Evolutionary conservation across 345 rosid genomes (phyloP).

Genomic region (Moricandia arvensis): DNA sequence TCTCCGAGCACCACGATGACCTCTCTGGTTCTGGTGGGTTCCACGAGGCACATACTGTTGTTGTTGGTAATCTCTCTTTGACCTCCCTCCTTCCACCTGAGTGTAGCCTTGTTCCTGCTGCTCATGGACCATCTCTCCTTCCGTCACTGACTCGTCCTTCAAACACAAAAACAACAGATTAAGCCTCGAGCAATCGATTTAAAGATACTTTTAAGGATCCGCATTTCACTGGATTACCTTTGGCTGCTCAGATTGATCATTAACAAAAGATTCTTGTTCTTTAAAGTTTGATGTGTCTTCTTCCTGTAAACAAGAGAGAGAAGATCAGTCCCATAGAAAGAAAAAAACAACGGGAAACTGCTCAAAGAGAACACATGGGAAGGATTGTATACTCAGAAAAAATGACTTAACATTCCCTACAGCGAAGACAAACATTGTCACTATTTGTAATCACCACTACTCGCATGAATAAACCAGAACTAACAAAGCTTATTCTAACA

Average conservation of each 20-base stretch:
- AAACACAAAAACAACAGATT: neutral
- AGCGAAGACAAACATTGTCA: neutral
- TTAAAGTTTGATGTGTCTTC: conserved; percentile 41
- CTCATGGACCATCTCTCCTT: conserved; percentile 43
- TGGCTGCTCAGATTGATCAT: conserved; percentile 42
- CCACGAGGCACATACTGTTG: conserved; percentile 56
- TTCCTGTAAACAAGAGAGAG: conserved; percentile 37
- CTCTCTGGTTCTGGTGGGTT: conserved; percentile 61
- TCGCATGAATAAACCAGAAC: neutral
- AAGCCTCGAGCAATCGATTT: neutral
- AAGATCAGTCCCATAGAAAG: neutral
- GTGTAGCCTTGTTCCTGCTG: conserved; percentile 48
- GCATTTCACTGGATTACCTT: conserved; percentile 39
- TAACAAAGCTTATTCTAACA: too few species aligned
- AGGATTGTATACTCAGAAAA: neutral
- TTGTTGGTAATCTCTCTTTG: conserved; percentile 27
- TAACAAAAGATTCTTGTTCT: conserved; percentile 45
- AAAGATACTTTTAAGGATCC: neutral
- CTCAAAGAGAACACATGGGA: neutral
- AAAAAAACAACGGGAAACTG: neutral
- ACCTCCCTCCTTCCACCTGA: conserved; percentile 42
- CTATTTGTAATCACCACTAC: neutral
- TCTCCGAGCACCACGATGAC: conserved; percentile 41
- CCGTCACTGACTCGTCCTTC: conserved; percentile 49
- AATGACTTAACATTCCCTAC: neutral